These are phyloP conservation scores for Apodospora peruviana DNA, from an alignment of 495 filamentous ascomycete genomes.

Conservation along the genomic window DNA sequence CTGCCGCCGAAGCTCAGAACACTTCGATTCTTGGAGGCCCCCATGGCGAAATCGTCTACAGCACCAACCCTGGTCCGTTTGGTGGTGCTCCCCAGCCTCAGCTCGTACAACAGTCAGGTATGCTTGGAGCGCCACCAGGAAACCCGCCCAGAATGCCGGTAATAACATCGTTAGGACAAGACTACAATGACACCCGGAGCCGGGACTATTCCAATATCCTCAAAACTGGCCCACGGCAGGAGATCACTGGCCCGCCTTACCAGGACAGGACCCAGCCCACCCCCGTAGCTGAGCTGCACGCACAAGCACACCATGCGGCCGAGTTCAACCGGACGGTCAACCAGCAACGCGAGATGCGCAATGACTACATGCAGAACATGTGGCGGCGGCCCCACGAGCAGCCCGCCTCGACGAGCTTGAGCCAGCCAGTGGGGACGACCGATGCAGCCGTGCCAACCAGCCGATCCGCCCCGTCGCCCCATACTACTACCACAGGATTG, in stretches of 20 bases:
- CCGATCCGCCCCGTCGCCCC: slow-evolving; percentile 46
- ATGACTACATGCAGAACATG: slow-evolving; percentile 66
- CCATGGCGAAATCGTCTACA: slow-evolving; percentile 78
- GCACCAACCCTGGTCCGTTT: slow-evolving; percentile 62
- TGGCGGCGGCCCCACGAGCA: slow-evolving; percentile 75
- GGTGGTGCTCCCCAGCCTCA: slow-evolving; percentile 55
- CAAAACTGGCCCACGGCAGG: slow-evolving; percentile 69
- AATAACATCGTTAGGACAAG: slow-evolving; percentile 67
- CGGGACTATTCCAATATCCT: slow-evolving; percentile 79
- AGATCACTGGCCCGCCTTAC: slow-evolving; percentile 82
- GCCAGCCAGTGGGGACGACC: slow-evolving; percentile 41
- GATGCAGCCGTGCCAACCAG: slow-evolving; percentile 41
- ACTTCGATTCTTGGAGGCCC: slow-evolving; percentile 48
- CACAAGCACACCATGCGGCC: slow-evolving; percentile 80
- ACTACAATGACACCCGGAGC: slow-evolving; percentile 69
- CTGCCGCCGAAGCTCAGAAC: slow-evolving; percentile 54
- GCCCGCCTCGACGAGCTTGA: slow-evolving; percentile 47
- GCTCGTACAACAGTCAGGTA: slow-evolving; percentile 64
- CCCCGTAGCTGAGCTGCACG: slow-evolving; percentile 75
- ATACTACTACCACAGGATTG: slow-evolving; percentile 35
- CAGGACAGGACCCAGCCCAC: slow-evolving; percentile 79
- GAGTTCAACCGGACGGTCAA: slow-evolving; percentile 84
- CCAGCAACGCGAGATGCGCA: slow-evolving; percentile 66
- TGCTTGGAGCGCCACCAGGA: slow-evolving; percentile 57
- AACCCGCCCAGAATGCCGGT: slow-evolving; percentile 71